Evolutionary conservation across 2,329 filamentous ascomycete genomes (phyloP).

Genomic region (Alternaria metachromatica): DNA sequence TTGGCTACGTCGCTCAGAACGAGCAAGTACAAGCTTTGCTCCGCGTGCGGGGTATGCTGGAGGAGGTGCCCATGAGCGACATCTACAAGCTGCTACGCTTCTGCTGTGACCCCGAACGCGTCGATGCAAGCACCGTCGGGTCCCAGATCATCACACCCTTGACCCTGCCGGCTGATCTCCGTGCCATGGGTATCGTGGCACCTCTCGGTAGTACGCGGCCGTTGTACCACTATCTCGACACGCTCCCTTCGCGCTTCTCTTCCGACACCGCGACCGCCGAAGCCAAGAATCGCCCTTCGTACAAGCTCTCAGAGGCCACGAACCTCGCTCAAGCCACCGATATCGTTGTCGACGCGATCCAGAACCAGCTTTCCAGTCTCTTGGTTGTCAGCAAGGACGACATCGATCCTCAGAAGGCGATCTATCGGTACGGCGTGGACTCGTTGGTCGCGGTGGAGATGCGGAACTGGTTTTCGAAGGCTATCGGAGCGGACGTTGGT

Average conservation of each 20-base stretch:
- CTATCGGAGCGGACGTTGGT: slow-evolving; percentile 15
- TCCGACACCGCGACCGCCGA: background rate
- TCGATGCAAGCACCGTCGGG: background rate
- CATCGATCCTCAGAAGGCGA: slow-evolving; percentile 27
- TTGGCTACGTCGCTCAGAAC: slow-evolving; percentile 23
- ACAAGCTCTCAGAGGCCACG: slow-evolving; percentile 9
- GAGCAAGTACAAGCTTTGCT: slow-evolving; percentile 16
- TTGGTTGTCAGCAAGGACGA: slow-evolving; percentile 25
- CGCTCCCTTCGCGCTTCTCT: slow-evolving; percentile 11
- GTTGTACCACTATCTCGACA: slow-evolving; percentile 15
- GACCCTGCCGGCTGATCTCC: slow-evolving; percentile 21
- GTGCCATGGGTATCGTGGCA: slow-evolving; percentile 19
- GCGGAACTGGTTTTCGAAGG: slow-evolving; percentile 28
- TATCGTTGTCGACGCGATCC: slow-evolving; percentile 21
- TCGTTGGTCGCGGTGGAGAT: slow-evolving; percentile 36
- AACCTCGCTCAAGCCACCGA: slow-evolving; percentile 10
- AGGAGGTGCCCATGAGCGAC: slow-evolving; percentile 23
- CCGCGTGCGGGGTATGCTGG: slow-evolving; percentile 12
- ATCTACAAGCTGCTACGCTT: slow-evolving; percentile 27
- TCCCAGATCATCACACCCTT: slow-evolving; percentile 28
- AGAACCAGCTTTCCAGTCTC: slow-evolving; percentile 16
- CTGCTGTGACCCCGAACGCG: slow-evolving; percentile 19
- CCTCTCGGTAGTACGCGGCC: slow-evolving; percentile 23
- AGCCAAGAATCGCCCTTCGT: slow-evolving; percentile 10
- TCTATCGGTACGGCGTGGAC: slow-evolving; percentile 35